Base-by-base conservation (phyloP, 768 basidiomycete species). In the Leccinum boreale region DNA sequence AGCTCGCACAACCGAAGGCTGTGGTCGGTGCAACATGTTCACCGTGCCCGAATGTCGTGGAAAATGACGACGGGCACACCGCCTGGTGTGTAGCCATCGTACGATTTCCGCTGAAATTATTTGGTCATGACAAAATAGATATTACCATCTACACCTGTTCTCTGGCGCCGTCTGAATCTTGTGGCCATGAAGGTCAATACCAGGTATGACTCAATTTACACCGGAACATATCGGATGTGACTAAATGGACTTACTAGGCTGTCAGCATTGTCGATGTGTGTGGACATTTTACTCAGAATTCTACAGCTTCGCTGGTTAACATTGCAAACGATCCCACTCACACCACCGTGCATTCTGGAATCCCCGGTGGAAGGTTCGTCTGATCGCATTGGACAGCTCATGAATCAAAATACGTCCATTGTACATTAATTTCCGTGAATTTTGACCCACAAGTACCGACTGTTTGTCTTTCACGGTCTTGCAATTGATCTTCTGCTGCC, bases 11-110 rank as follows among this genome's bases (percentile, higher is more conserved):
- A 3, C 7, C 29, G 24, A 45, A 33, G 24, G 51, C 59, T 3
- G 59, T 61, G 59, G 15, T 26, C 6, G 4, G 46, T 45, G 36
- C 45, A 59, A 46, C 31, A 48, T 24, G 36, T 21, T 14, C 36
- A 23, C 42, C 11, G 35, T 39, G 17, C n/a, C 29, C 3, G 11
- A 33, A 4, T 3, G 24, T 35, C 36, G 36, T 42, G 39, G 39
- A n/a, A 42, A 10, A 29, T 21, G 23, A 28, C 36, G 9, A 23
- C 19, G 28, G 45, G n/a, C 26, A 50, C 58, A 26, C 26, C n/a
- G 29, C 35, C 17, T 31, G 7, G n/a, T 10, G 28, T 39, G 36
- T 39, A 39, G 14, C 24, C 24, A 19, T 44, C 44, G 11, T 21
- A 36, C 4, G 36, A 14, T n/a, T 39, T 10, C 58, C 46, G 9